These are phyloP conservation scores for Lepiota subincarnata DNA, from an alignment of 768 basidiomycete species.

Conservation along the genomic window DNA sequence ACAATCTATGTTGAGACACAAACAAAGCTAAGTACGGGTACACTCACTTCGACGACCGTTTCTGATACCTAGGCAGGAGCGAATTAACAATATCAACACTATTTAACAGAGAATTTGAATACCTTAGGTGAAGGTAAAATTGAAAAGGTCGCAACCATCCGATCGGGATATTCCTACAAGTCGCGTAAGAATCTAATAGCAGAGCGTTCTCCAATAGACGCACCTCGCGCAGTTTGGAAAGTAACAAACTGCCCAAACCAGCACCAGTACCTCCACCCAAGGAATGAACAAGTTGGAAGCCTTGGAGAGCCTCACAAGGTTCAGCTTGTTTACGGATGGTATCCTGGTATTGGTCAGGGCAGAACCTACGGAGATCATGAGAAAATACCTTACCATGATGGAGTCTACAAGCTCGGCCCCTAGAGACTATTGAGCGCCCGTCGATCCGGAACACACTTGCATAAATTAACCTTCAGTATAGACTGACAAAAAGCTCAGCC, in stretches of 20 bases:
- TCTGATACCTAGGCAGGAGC: slow-evolving; percentile 39
- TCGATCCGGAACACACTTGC: neutral
- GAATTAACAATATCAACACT: neutral
- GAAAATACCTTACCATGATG: slow-evolving; percentile 50
- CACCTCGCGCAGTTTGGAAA: slow-evolving; percentile 81
- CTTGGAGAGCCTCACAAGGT: slow-evolving; percentile 81
- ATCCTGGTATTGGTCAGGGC: slow-evolving; percentile 40
- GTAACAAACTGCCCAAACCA: slow-evolving; percentile 74
- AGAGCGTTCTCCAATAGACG: slow-evolving; percentile 16
- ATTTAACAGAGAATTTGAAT: neutral
- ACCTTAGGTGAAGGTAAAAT: slow-evolving; percentile 52
- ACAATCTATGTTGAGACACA: slow-evolving; percentile 43
- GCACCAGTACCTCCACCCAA: slow-evolving; percentile 91
- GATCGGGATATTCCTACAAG: slow-evolving; percentile 46
- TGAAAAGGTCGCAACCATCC: slow-evolving; percentile 54
- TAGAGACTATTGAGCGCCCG: slow-evolving; percentile 19
- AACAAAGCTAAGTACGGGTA: slow-evolving; percentile 36
- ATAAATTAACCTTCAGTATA: slow-evolving; percentile 76
- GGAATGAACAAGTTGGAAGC: slow-evolving; percentile 86
- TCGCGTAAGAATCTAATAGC: neutral
- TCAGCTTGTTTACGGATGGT: slow-evolving; percentile 79
- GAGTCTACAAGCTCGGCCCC: slow-evolving; percentile 89
- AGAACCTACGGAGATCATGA: neutral
- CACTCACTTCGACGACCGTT: slow-evolving; percentile 59
- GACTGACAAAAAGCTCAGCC: slow-evolving; percentile 35